Evolutionary conservation across 805 yeast species (phyloP).

Genomic region (Pichia phayaonensis): DNA sequence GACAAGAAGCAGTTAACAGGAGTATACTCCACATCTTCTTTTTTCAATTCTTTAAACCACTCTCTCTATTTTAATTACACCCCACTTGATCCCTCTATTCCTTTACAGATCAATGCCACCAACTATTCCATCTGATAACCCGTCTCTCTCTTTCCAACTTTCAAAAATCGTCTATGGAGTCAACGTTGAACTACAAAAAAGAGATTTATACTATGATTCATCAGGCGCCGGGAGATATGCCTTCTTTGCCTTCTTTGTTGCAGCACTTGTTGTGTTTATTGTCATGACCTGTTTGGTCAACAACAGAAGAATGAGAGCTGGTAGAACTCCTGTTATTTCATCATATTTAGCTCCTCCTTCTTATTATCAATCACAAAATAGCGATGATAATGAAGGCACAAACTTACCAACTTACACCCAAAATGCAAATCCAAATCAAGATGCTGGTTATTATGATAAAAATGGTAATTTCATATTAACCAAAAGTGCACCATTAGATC

Average conservation of each 20-base stretch:
- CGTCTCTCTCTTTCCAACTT: background rate
- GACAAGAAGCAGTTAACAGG: too few species aligned
- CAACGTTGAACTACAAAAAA: constrained; percentile 4
- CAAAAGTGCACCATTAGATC: background rate
- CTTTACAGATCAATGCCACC: background rate
- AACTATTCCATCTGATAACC: background rate
- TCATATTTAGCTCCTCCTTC: constrained; percentile 51
- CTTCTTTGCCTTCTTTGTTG: constrained; percentile 52
- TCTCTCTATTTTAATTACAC: too few species aligned
- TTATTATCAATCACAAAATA: constrained; percentile 55
- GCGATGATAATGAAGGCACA: constrained; percentile 30
- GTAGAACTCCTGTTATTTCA: constrained; percentile 64
- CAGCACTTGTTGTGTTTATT: constrained; percentile 39
- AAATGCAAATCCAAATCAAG: constrained; percentile 33
- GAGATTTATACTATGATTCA: constrained; percentile 13
- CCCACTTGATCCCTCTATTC: too few species aligned
- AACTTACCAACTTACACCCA: constrained; percentile 63
- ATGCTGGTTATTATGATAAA: constrained; percentile 68
- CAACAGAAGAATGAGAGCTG: constrained; percentile 40
- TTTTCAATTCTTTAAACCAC: too few species aligned
- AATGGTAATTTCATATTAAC: constrained; percentile 38
- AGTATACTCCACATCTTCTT: too few species aligned
- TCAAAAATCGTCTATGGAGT: background rate
- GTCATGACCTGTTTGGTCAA: constrained; percentile 48
- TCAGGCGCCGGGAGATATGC: constrained; percentile 46